Percentiles rank a stretch among this genome's conserved stretches.
phyloP scores from a whole-genome alignment of 495 filamentous ascomycete genomes.

The Antarctomyces pellizariae region DNA sequence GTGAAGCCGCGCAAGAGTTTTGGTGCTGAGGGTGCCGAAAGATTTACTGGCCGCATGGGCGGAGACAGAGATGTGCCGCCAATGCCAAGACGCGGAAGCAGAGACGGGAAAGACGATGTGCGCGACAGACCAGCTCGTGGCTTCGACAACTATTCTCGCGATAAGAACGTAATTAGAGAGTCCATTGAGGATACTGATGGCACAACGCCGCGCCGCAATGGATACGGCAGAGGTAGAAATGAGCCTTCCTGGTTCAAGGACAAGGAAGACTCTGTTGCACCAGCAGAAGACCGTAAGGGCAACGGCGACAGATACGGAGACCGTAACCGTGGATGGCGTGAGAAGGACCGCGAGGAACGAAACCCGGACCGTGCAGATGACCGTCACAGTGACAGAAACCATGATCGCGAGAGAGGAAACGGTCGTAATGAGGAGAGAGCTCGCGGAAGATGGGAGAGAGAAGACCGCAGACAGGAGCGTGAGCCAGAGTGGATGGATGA shows the following conservation, averaged over 20 bases:
- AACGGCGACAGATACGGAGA: constrained; percentile 11
- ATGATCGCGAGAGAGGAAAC: constrained; percentile 10
- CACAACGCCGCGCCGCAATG: constrained; percentile 19
- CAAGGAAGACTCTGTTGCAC: constrained; percentile 5
- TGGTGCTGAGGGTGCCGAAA: constrained; percentile 35
- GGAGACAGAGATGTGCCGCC: constrained; percentile 15
- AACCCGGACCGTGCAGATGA: constrained; percentile 18
- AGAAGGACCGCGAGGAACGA: constrained; percentile 11
- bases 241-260: constrained; percentile 35
- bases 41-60: constrained; percentile 33
- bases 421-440: constrained; percentile 16
- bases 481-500: constrained; percentile 79
- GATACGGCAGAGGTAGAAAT: constrained; percentile 22
- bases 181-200: constrained; percentile 10
- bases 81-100: constrained; percentile 25
- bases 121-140: constrained; percentile 22
- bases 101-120: constrained; percentile 25
- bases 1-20: constrained; percentile 43
- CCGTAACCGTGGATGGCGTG: constrained; percentile 12
- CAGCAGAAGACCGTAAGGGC: constrained; percentile 11
- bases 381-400: constrained; percentile 22
- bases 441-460: constrained; percentile 35
- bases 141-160: constrained; percentile 22
- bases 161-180: constrained; percentile 22
- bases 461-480: constrained; percentile 39